Conservation (phyloP, 1,139 yeast genomes). For the Candida frijolesensis region DNA sequence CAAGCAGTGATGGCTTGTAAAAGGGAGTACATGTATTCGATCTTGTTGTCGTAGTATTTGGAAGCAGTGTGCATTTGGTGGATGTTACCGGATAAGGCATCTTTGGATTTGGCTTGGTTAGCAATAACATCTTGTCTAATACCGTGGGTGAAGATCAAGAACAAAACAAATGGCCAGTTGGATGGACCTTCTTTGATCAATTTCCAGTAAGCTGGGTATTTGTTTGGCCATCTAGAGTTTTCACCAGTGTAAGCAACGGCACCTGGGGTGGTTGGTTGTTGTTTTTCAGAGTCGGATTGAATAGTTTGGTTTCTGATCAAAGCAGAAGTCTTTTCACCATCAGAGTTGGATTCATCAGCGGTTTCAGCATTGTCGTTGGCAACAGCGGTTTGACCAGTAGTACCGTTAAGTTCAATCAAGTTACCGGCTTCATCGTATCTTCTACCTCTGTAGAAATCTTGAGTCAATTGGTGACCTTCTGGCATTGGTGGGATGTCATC, state of each 20-base stretch:
- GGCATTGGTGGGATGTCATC: conserved; percentile 71
- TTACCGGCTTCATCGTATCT: conserved; percentile 35
- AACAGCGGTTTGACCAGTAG: conserved; percentile 2
- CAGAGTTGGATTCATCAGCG: conserved; percentile 12
- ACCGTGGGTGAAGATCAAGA: conserved; percentile 60
- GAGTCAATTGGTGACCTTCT: conserved; percentile 53
- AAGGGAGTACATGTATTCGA: conserved; percentile 70
- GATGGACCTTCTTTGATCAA: conserved; percentile 48
- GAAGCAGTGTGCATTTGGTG: conserved; percentile 56
- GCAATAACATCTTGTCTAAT: conserved; percentile 64
- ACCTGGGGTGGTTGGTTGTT: conserved; percentile 9
- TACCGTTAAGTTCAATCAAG: conserved; percentile 14
- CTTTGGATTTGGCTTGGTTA: conserved; percentile 42
- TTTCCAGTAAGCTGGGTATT: conserved; percentile 36
- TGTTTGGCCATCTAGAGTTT: conserved; percentile 29
- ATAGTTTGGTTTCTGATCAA: conserved; percentile 2
- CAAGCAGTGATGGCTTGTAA: conserved; percentile 75
- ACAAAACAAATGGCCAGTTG: conserved; percentile 54
- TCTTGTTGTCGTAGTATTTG: conserved; percentile 69
- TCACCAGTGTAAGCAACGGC: conserved; percentile 1
- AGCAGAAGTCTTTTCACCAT: conserved; percentile 11
- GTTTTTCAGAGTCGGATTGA: conserved; percentile 15
- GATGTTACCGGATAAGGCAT: conserved; percentile 43
- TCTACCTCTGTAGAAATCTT: conserved; percentile 69
- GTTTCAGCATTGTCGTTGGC: conserved; percentile 8